These are phyloP conservation scores for Metahyphopichia silvanorum DNA, from an alignment of 805 yeast genomes.

Conservation along the genomic window DNA sequence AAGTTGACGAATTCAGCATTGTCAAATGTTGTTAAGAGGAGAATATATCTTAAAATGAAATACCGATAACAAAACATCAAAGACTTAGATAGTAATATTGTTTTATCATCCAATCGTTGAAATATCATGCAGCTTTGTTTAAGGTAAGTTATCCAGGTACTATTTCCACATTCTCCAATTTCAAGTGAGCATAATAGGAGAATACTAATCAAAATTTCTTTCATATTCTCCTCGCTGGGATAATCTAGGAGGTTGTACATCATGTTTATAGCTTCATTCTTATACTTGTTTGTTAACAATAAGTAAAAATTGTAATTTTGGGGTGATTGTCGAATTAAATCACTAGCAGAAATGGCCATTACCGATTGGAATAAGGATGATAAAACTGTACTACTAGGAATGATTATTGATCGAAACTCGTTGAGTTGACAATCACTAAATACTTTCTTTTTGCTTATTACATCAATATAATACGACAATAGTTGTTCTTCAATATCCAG, in stretches of 20 bases:
- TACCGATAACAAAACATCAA: constrained; percentile 26
- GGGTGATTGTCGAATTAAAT: constrained; percentile 12
- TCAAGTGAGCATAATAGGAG: constrained; percentile 26
- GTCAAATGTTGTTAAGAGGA: constrained; percentile 20
- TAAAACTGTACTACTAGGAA: constrained; percentile 19
- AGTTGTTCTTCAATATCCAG: too few relatives aligned
- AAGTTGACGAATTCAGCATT: constrained; percentile 10
- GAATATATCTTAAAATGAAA: constrained; percentile 24
- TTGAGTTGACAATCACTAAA: constrained; percentile 16
- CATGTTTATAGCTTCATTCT: constrained; percentile 23
- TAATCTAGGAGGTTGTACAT: constrained; percentile 22
- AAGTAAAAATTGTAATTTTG: constrained; percentile 3
- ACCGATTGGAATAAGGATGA: constrained; percentile 19
- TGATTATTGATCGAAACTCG: constrained; percentile 20
- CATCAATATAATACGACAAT: constrained; percentile 17
- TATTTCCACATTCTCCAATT: constrained; percentile 21
- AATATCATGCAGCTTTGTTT: constrained; percentile 26
- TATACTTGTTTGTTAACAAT: constrained; percentile 12
- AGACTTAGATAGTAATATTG: constrained; percentile 15
- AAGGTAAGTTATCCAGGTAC: constrained; percentile 23
- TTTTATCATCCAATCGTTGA: constrained; percentile 12
- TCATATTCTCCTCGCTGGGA: constrained; percentile 14
- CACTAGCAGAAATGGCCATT: constrained; percentile 20
- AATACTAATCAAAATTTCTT: constrained; percentile 22
- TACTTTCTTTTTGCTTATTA: constrained; percentile 17